Percentiles rank a stretch among this genome's conserved stretches.
Evolutionary conservation across 1,284 basidiomycete genomes (phyloP).

Genomic region (Ganoderma resinaceum): DNA sequence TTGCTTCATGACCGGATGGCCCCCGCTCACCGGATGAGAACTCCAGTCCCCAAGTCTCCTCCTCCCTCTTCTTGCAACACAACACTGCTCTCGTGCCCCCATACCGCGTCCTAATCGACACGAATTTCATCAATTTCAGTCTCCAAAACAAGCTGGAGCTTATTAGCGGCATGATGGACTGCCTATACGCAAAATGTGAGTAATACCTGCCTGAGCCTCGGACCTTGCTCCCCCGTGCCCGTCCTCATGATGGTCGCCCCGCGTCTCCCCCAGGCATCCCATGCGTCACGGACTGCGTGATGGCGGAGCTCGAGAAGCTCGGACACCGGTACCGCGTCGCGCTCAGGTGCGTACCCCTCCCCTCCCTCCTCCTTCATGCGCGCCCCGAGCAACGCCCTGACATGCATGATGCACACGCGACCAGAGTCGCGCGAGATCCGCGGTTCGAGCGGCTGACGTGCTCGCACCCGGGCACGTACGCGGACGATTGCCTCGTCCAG

Average conservation of each 20-base stretch:
- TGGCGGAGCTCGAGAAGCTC: slow-evolving; percentile 97
- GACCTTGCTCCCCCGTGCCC: not conserved
- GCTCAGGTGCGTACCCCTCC: slow-evolving; percentile 65
- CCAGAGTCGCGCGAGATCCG: slow-evolving; percentile 94
- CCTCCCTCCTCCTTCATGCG: not conserved
- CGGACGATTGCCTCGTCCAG: slow-evolving; percentile 98
- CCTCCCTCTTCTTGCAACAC: slow-evolving; percentile 94
- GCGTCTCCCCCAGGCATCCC: slow-evolving; percentile 78
- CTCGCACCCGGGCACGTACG: slow-evolving; percentile 95
- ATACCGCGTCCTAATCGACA: slow-evolving; percentile 97
- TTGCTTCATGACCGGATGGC: not conserved
- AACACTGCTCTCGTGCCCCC: slow-evolving; percentile 97
- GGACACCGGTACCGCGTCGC: slow-evolving; percentile 97
- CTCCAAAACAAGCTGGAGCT: slow-evolving; percentile 98
- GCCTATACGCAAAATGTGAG: slow-evolving; percentile 98
- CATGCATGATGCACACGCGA: slow-evolving; percentile 14
- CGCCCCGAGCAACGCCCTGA: slow-evolving; percentile 14
- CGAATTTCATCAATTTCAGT: slow-evolving; percentile 99
- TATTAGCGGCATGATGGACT: slow-evolving; percentile 99
- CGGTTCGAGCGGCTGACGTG: slow-evolving; percentile 95
- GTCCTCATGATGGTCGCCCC: slow-evolving; percentile 14
- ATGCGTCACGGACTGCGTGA: slow-evolving; percentile 97
- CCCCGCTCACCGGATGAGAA: slow-evolving; percentile 13
- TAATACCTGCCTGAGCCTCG: slow-evolving; percentile 22
- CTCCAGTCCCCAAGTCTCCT: slow-evolving; percentile 79